phyloP scores from a whole-genome alignment of 768 basidiomycete genomes.

The Auricularia sp. region DNA sequence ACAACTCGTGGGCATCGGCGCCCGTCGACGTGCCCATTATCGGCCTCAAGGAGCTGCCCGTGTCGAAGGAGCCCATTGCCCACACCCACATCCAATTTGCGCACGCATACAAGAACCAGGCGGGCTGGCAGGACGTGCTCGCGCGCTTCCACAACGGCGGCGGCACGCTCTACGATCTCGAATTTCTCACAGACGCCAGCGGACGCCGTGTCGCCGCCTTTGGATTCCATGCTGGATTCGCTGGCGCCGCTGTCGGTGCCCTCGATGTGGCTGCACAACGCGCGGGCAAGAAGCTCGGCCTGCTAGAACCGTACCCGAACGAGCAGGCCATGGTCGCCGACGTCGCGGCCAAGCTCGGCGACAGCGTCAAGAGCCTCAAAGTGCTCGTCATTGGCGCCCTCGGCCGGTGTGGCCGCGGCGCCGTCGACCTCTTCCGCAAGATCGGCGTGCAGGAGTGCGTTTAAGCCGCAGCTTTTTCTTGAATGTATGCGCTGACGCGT shows the following conservation, averaged over 20 bases:
- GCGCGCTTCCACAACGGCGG: constrained; percentile 74
- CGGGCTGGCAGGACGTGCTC: constrained; percentile 81
- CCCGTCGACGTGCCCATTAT: constrained; percentile 70
- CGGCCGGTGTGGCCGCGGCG: constrained; percentile 89
- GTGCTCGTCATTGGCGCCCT: constrained; percentile 94
- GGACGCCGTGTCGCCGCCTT: constrained; percentile 95
- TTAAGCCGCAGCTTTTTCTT: not conserved
- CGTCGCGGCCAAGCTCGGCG: constrained; percentile 57
- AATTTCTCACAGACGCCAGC: constrained; percentile 77
- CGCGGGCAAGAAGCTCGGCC: constrained; percentile 49
- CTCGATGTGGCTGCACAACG: constrained; percentile 65
- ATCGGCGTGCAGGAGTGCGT: constrained; percentile 89
- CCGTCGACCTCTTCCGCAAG: constrained; percentile 91
- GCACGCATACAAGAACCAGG: constrained; percentile 94
- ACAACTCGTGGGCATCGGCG: constrained; percentile 83
- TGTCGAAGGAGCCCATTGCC: constrained; percentile 67
- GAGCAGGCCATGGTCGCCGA: constrained; percentile 72
- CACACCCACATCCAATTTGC: constrained; percentile 98
- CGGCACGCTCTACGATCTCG: constrained; percentile 87
- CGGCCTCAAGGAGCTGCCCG: constrained; percentile 92
- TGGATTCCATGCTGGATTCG: constrained; percentile 96
- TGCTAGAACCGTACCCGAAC: constrained; percentile 70
- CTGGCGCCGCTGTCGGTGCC: constrained; percentile 84
- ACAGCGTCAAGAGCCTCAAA: constrained; percentile 54
- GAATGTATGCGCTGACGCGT: constrained; percentile 2